Base-by-base conservation (phyloP, 2,329 filamentous ascomycete genomes). In the Penicillium sp. region DNA sequence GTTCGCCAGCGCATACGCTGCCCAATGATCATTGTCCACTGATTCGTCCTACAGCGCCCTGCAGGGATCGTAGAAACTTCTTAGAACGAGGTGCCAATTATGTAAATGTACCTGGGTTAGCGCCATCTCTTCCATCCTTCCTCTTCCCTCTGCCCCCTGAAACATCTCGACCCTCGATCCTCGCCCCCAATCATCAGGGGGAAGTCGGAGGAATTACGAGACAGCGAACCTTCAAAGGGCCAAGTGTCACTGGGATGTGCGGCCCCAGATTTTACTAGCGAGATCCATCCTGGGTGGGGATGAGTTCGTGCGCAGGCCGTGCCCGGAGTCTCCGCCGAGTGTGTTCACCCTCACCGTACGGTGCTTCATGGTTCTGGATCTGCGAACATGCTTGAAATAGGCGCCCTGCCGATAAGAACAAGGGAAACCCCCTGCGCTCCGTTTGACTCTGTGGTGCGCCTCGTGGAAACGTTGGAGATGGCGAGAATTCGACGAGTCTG, bases 221-320 rank as follows among this genome's bases (percentile, higher is more conserved):
- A 27, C 25, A n/a, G 25, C 6, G 14, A n/a, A n/a, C n/a, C n/a
- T 8, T 13, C 28, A 10, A 39, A 31, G 27, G 33, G 19, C 25
- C 23, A 41, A 33, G 20, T 50, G 35, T 52, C 35, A 43, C 50
- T 39, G 46, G 43, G 52, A 50, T 50, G 43, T 51, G 50, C 52
- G 52, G 48, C 52, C 52, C 52, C 52, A 55, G 52, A 49, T 55
- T 55, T 50, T 28, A 39, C 50, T 53, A 53, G 48, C 50, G 50
- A 54, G 50, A 50, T 50, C 50, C 51, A 51, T 54, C 19, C 16
- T 4, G 30, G 39, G 52, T 55, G 52, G 51, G 45, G 51, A 36
- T 23, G 30, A 42, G 50, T 51, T 54, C 48, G 45, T 47, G 27
- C 21, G n/a, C 27, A 39, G 35, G 11, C 41, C 42, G 29, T 44